Evolutionary conservation across 164 flowering plant species (phyloP).

Genomic region (Saururus chinensis): DNA sequence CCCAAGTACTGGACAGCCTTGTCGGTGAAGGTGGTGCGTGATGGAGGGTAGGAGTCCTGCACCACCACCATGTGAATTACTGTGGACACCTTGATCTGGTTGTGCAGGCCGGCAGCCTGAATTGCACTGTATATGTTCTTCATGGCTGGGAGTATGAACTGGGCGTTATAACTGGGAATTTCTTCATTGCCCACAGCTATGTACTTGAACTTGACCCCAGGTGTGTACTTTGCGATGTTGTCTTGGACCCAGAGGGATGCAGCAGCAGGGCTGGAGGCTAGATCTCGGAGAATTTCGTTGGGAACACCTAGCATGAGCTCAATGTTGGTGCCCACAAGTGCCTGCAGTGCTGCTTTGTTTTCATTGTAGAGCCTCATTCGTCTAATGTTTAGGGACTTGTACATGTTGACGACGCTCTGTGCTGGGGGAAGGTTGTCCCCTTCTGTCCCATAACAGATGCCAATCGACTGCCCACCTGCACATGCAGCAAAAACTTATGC

Average conservation of each 20-base stretch:
- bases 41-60: conserved; percentile 10
- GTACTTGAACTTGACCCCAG: conserved; percentile 4
- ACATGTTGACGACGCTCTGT: conserved; percentile 1
- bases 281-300: neutral
- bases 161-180: conserved; percentile 8
- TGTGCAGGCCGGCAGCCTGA: conserved; percentile 4
- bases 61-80: conserved; percentile 1
- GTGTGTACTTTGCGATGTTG: neutral
- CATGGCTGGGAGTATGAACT: conserved; percentile 5
- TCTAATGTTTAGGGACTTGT: conserved; percentile 1
- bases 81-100: conserved; percentile 10
- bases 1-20: conserved; percentile 1
- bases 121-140: conserved; percentile 4
- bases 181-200: conserved; percentile 13
- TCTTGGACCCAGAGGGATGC: conserved; percentile 3
- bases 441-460: conserved; percentile 7
- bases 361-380: conserved; percentile 8
- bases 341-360: neutral
- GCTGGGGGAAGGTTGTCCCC: conserved; percentile 2
- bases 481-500: neutral
- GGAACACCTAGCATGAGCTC: conserved; percentile 6
- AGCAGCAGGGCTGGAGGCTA: neutral
- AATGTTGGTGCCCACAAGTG: conserved; percentile 4
- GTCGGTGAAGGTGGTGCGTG: conserved; percentile 13
- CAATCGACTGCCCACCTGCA: conserved; percentile 2